A percentile compares a stretch with the other conserved stretches of the same genome.
Evolutionary conservation across 2,329 filamentous ascomycete genomes (phyloP).

Genomic region (Furcasterigmium sp.): DNA sequence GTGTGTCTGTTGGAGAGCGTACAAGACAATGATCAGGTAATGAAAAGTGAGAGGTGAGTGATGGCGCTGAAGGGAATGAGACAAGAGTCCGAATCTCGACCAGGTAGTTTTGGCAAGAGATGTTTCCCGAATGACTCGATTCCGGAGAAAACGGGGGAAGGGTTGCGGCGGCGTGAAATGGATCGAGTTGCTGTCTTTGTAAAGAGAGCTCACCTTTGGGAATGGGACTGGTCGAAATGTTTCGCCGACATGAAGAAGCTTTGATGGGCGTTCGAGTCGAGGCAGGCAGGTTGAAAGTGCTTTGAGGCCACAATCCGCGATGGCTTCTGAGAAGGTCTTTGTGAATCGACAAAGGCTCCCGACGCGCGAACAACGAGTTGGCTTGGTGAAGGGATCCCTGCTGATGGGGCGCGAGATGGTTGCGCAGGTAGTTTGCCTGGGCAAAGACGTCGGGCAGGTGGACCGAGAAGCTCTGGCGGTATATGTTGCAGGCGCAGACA

Average conservation of each 20-base stretch:
- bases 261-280: not conserved
- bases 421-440: not conserved
- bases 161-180: not conserved
- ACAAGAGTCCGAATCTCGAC: too few species aligned
- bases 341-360: not conserved
- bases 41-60: conserved; percentile 1
- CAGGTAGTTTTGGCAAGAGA: too few species aligned
- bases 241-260: conserved; percentile 1
- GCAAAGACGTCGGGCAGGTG: not conserved
- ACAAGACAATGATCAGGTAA: not conserved
- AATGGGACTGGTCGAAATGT: not conserved
- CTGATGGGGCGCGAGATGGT: not conserved
- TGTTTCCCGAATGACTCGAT: too few species aligned
- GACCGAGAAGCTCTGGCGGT: not conserved
- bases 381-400: not conserved
- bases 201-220: not conserved
- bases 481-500: not conserved
- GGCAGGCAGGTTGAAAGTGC: not conserved
- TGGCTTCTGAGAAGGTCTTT: not conserved
- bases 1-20: not conserved
- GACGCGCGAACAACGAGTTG: not conserved
- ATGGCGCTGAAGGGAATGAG: not conserved
- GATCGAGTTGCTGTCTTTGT: not conserved
- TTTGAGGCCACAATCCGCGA: not conserved
- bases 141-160: not conserved